Evolutionary conservation across 2,329 filamentous ascomycete genomes (phyloP), one percentile per base, ranked within the genome.

Genomic region (Aaosphaeria arxii): DNA sequence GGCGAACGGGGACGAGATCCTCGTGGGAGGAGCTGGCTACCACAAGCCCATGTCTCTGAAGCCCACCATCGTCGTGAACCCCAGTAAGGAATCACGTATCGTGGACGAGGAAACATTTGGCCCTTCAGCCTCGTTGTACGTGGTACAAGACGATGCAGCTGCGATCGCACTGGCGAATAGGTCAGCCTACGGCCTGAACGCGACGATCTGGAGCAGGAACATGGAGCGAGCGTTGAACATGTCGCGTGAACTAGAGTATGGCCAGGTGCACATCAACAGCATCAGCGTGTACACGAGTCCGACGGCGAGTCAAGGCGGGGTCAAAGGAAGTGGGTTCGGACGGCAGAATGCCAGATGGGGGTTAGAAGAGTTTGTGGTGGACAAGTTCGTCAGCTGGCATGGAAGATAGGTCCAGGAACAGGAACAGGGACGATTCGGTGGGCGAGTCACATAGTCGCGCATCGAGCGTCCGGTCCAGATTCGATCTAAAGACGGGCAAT

Each of bases 241-340:
- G 70, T 30, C 53, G 6, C 45, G 43, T 30, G 47, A 53, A 40
- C 39, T 59, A 31, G 53, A 59, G 44, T 53, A 48, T 29, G 61
- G 60, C 0, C 60, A 62, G 3, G 66, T 77, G 1, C 74, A 77
- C 52, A 72, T 77, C 49, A 77, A 77, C 53, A 65, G 60, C 32
- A 76, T 77, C 61, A 73, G 60, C 39, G 67, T 76, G 5, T 74
- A 76, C 49, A 74, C 76, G 39, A 72, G 74, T 51, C 55, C 70
- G 1, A 59, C 54, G 4, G 58, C 74, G 11, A 73, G 73, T 7
- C 74, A 77, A 49, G 74, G 75, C 5, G 75, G 75, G 5, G 66
- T 71, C 2, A 76, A 76, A 62, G 67, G 66, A 42, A 73, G 69
- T 46, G 75, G 75, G 0, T 77, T 68, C 59, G 74, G 74, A 4